Base-by-base conservation (phyloP, 2,329 filamentous ascomycete genomes). In the Ciborinia camelliae region DNA sequence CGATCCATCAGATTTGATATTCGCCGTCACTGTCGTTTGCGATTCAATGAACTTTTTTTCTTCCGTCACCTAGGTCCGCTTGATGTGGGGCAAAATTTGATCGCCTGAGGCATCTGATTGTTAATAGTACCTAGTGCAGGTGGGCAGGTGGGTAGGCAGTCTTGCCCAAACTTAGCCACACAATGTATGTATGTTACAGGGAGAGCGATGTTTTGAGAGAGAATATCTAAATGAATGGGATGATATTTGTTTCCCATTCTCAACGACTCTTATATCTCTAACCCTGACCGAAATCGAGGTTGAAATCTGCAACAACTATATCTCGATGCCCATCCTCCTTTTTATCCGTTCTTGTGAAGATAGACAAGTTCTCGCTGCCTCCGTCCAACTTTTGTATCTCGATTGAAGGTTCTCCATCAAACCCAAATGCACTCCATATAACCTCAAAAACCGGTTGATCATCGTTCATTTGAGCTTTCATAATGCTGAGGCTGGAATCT, bases 1-100 rank as follows among this genome's bases (percentile, higher is more conserved):
- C 50, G 68, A 69, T 70, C 70, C 70, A 72, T 71, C 97, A 43
- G 95, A 94, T 74, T 78, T 94, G 51, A 74, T 81, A 65, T 76
- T 86, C 60, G 79, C 81, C 68, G 81, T 95, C 73, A 85, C 83
- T 64, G 79, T 81, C 64, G 80, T 20, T 55, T 26, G n/a, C 28
- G 14, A 57, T 57, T 47, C 54, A n/a, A n/a, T 59, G 39, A 18
- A 8, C 15, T 47, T 59, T 57, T 41, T 50, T 18, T 48, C 55
- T 20, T 20, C 14, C 26, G 55, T 14, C n/a, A n/a, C 41, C 35
- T 45, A 47, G 15, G n/a, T 2, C 8, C n/a, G 18, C 14, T n/a
- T 51, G 39, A 41, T 28, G 62, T 63, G 52, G 62, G 43, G 54
- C 37, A 37, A 23, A 4, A 1, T n/a, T 3, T 4, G 1, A 0